phyloP scores from a whole-genome alignment of 257 asterid genomes.

The Hygrophila difformis region DNA sequence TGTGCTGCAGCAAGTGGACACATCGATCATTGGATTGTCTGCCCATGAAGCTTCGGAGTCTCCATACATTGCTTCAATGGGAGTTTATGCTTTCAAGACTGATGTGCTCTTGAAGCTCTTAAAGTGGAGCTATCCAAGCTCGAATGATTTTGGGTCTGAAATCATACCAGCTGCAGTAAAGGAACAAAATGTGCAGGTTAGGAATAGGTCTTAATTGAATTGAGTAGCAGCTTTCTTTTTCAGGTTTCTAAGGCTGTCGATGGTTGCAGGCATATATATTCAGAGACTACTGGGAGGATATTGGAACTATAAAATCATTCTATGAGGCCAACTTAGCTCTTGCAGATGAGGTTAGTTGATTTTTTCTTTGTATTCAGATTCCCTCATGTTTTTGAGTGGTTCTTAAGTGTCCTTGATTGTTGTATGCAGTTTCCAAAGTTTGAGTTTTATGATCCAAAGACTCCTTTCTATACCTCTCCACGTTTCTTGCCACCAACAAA shows the following conservation, averaged over 20 bases:
- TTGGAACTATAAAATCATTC: conserved; percentile 80
- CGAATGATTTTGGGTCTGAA: conserved; percentile 94
- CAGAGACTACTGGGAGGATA: conserved; percentile 98
- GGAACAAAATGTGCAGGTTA: conserved; percentile 75
- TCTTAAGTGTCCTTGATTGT: conserved; percentile 8
- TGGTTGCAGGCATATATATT: conserved; percentile 65
- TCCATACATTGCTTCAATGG: conserved; percentile 93
- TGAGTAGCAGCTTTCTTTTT: background rate
- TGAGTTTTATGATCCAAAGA: conserved; percentile 84
- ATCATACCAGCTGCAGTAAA: conserved; percentile 75
- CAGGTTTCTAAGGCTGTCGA: background rate
- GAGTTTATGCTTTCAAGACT: conserved; percentile 80
- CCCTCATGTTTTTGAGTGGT: background rate
- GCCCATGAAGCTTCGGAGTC: conserved; percentile 45
- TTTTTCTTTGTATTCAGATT: background rate
- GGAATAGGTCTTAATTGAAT: background rate
- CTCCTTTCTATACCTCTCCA: conserved; percentile 94
- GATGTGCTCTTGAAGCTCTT: conserved; percentile 68
- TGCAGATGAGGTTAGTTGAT: conserved; percentile 50
- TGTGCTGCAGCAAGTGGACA: conserved; percentile 69
- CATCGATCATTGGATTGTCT: conserved; percentile 67
- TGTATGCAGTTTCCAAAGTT: conserved; percentile 60
- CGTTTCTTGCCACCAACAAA: conserved; percentile 93
- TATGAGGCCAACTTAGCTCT: conserved; percentile 89
- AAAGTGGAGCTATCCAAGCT: conserved; percentile 55